These are phyloP conservation scores for Wakefieldia striispora DNA, from an alignment of 768 basidiomycete genomes.

Conservation along the genomic window DNA sequence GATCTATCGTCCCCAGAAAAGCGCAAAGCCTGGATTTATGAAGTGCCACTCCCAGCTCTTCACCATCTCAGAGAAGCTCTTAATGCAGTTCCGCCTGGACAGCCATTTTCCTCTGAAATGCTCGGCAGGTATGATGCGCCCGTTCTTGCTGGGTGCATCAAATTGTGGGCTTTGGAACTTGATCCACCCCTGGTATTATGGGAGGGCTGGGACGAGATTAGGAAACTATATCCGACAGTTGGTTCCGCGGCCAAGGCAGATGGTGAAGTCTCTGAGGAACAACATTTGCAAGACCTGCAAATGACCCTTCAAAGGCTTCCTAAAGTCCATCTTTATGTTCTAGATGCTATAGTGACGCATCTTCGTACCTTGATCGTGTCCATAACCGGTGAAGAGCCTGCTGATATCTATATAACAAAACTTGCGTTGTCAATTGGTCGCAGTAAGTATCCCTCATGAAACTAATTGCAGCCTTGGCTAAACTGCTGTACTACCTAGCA, in stretches of 20 bases:
- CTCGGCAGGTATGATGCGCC: slow-evolving; percentile 79
- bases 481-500: slow-evolving; percentile 40
- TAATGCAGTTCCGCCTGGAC: slow-evolving; percentile 60
- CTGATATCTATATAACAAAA: slow-evolving; percentile 84
- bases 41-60: slow-evolving; percentile 77
- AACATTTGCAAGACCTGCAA: slow-evolving; percentile 62
- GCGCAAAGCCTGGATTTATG: slow-evolving; percentile 93
- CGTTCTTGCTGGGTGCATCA: slow-evolving; percentile 79
- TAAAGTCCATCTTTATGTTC: slow-evolving; percentile 73
- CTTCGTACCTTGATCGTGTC: slow-evolving; percentile 65
- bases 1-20: slow-evolving; percentile 50
- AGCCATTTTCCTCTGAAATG: slow-evolving; percentile 51
- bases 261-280: slow-evolving; percentile 50
- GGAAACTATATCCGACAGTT: slow-evolving; percentile 80
- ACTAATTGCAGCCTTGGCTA: neutral
- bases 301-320: slow-evolving; percentile 68
- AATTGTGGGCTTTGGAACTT: slow-evolving; percentile 90
- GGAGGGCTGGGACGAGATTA: slow-evolving; percentile 91
- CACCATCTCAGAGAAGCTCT: slow-evolving; percentile 86
- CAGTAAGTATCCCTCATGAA: slow-evolving; percentile 47
- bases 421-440: slow-evolving; percentile 84
- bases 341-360: slow-evolving; percentile 78
- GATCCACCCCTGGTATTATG: slow-evolving; percentile 82
- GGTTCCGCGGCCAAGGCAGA: slow-evolving; percentile 56
- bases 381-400: slow-evolving; percentile 67